Evolutionary conservation across 371 early-diverging fungal species (phyloP), one percentile per base, ranked within the genome.

Genomic region (Spraguea lophii): DNA sequence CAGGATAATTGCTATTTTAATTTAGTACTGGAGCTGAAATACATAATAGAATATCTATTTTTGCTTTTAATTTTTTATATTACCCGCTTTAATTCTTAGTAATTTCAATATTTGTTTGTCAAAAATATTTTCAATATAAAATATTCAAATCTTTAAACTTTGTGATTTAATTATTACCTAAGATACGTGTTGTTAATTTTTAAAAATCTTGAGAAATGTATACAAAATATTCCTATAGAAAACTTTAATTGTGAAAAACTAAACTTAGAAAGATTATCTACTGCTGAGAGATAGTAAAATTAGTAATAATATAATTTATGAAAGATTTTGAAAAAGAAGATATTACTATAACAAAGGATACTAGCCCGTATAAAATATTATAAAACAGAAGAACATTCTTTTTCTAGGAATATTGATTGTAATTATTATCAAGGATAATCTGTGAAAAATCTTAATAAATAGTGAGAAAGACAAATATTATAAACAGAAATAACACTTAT

Each of bases 61-160:
- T 94, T 63, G 76, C 95, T 36, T 88, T 95, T 38, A 78, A 87
- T 52, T 55, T 69, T 10, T 86, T 98, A 50, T 95, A 98, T 62
- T 81, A 85, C 3, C 95, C 99, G 15, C 77, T 97, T 75, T 73
- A 93, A 26, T n/a, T n/a, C n/a, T n/a, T n/a, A n/a, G n/a, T n/a
- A n/a, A n/a, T n/a, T n/a, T n/a, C n/a, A n/a, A n/a, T n/a, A n/a
- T n/a, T n/a, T n/a, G n/a, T n/a, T n/a, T n/a, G n/a, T n/a, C n/a
- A n/a, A n/a, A n/a, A n/a, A n/a, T n/a, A n/a, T n/a, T n/a, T n/a
- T n/a, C n/a, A n/a, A n/a, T n/a, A n/a, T n/a, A n/a, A n/a, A n/a
- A n/a, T n/a, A n/a, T n/a, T n/a, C n/a, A n/a, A n/a, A n/a, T n/a
- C n/a, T n/a, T n/a, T 78, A 95, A 35, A 92, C 95, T n/a, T 95